phyloP scores from a whole-genome alignment of 345 rosid genomes.

The Atalantia buxifolia region DNA sequence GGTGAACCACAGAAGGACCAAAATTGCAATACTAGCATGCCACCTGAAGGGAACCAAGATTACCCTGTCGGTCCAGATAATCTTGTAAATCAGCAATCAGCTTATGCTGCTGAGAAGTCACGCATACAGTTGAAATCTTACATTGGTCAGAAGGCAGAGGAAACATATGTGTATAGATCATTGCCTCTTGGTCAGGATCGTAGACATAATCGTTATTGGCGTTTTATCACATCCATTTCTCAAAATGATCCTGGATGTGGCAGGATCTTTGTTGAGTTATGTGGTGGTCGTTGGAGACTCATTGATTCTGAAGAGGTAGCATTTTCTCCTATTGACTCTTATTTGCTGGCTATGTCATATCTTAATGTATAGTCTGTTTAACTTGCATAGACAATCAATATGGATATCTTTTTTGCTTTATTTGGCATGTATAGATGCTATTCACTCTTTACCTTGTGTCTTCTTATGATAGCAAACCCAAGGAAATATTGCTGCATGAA shows the following conservation, averaged over 20 bases:
- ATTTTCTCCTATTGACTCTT: neutral
- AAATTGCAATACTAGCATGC: slow-evolving; percentile 24
- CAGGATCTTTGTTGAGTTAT: slow-evolving; percentile 77
- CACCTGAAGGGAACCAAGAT: slow-evolving; percentile 59
- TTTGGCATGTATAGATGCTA: neutral
- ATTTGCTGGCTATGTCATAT: neutral
- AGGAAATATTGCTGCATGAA: neutral
- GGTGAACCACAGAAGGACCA: slow-evolving; percentile 34
- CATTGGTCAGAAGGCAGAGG: slow-evolving; percentile 81
- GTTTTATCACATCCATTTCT: slow-evolving; percentile 67
- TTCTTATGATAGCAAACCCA: neutral
- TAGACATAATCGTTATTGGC: slow-evolving; percentile 89
- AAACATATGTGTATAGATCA: slow-evolving; percentile 67
- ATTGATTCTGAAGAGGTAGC: slow-evolving; percentile 78
- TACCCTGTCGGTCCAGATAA: slow-evolving; percentile 44
- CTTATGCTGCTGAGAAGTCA: slow-evolving; percentile 62
- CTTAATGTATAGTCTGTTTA: neutral
- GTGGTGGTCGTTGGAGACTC: slow-evolving; percentile 73
- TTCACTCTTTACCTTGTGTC: neutral
- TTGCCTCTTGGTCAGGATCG: slow-evolving; percentile 92
- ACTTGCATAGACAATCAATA: neutral
- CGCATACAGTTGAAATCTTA: slow-evolving; percentile 69
- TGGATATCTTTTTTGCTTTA: neutral
- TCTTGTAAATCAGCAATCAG: slow-evolving; percentile 53
- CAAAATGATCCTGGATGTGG: slow-evolving; percentile 81